Conservation (phyloP, 768 basidiomycete genomes). For the Cystobasidium onofrii region DNA sequence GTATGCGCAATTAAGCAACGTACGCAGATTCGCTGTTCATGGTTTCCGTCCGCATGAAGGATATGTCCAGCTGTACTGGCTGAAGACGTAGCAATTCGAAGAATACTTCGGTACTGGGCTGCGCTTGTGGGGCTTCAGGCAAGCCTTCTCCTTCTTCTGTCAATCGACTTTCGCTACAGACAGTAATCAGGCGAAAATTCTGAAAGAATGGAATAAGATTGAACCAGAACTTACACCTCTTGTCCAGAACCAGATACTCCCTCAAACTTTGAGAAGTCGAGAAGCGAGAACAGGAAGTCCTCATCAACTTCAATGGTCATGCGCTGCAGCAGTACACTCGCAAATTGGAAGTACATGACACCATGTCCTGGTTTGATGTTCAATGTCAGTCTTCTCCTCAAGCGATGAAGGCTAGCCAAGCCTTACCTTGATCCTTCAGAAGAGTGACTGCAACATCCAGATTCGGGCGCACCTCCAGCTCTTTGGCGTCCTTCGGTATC, state of each 20-base stretch:
- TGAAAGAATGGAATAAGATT: no score
- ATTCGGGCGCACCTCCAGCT: conserved; percentile 74
- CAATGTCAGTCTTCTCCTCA: conserved; percentile 12
- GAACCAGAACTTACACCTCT: conserved; percentile 1
- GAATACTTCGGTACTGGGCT: conserved; percentile 58
- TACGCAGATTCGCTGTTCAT: conserved; percentile 90
- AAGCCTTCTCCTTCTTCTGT: conserved; percentile 56
- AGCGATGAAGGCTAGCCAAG: not conserved
- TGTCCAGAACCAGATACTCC: conserved; percentile 57
- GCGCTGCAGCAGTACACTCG: conserved; percentile 83
- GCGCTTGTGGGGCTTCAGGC: conserved; percentile 52
- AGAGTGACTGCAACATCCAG: conserved; percentile 79
- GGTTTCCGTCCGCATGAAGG: conserved; percentile 93
- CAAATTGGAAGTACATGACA: conserved; percentile 95
- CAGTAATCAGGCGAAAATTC: no score
- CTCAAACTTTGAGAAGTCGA: conserved; percentile 83
- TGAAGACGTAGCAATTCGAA: conserved; percentile 93
- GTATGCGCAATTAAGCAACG: conserved; percentile 39
- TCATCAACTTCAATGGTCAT: conserved; percentile 95
- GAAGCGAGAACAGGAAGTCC: conserved; percentile 82
- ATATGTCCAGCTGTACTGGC: conserved; percentile 80
- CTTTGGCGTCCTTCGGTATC: conserved; percentile 63
- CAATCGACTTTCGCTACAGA: conserved; percentile 50
- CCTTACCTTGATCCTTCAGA: conserved; percentile 81
- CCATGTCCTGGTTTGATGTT: conserved; percentile 65